phyloP scores from a whole-genome alignment of 2,329 filamentous ascomycete species.

The Rhinocladiella mackenziei region DNA sequence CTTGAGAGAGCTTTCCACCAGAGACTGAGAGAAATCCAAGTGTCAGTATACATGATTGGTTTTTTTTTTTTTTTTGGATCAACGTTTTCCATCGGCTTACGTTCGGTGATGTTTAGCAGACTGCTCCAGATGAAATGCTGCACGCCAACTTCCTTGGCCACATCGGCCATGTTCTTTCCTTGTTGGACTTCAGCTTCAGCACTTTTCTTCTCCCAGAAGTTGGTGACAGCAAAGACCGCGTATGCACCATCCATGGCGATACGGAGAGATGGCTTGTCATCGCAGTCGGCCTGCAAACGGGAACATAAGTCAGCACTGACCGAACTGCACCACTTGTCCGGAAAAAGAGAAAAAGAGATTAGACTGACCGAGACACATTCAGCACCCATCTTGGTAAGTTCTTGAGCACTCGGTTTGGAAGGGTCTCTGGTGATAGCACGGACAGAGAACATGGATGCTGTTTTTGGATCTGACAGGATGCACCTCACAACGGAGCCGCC shows the following conservation, averaged over 20 bases:
- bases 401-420: constrained; percentile 31
- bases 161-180: constrained; percentile 39
- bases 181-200: constrained; percentile 37
- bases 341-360: too few species aligned
- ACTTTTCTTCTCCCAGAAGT: constrained; percentile 40
- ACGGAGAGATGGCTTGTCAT: constrained; percentile 38
- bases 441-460: constrained; percentile 46
- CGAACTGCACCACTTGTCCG: too few species aligned
- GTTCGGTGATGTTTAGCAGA: constrained; percentile 32
- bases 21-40: constrained; percentile 22
- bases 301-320: too few species aligned
- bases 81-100: constrained; percentile 1
- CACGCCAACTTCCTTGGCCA: constrained; percentile 32
- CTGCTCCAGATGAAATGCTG: constrained; percentile 42
- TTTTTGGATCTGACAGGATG: constrained; percentile 43
- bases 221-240: constrained; percentile 49
- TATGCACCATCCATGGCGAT: constrained; percentile 44
- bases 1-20: constrained; percentile 34
- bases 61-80: too few species aligned
- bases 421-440: constrained; percentile 49
- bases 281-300: constrained; percentile 45
- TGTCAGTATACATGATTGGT: too few species aligned
- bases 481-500: constrained; percentile 47
- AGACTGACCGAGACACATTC: constrained; percentile 32
- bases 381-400: constrained; percentile 31